Evolutionary conservation across 257 asterid species (phyloP).

Genomic region (Galeopsis tetrahit): DNA sequence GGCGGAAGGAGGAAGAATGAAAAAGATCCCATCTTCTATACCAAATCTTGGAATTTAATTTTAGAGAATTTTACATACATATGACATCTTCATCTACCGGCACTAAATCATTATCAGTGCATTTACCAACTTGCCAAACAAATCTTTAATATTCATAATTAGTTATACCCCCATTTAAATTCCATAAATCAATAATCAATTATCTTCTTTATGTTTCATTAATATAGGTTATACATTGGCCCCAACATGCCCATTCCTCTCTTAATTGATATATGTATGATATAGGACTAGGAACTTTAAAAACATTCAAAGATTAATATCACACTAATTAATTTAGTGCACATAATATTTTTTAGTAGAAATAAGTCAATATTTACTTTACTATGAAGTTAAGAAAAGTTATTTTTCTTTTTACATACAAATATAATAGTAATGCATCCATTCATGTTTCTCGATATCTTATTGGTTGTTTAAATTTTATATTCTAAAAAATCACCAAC

Average conservation of each 20-base stretch:
- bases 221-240: no score
- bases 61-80: slow-evolving; percentile 21
- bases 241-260: no score
- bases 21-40: neutral
- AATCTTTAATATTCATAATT: neutral
- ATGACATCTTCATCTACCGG: slow-evolving; percentile 33
- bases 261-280: neutral
- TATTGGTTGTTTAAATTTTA: neutral
- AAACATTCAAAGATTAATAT: no score
- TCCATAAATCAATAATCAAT: neutral
- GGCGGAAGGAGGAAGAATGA: neutral
- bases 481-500: neutral
- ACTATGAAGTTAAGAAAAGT: neutral
- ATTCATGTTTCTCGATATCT: neutral
- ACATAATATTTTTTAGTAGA: neutral
- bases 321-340: neutral
- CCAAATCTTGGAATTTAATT: neutral
- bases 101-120: slow-evolving; percentile 43
- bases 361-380: slow-evolving; percentile 3
- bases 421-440: neutral
- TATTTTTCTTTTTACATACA: neutral
- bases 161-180: slow-evolving; percentile 15
- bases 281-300: neutral
- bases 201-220: no score
- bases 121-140: slow-evolving; percentile 32